These are phyloP conservation scores for Beauveria scarabaeidicola DNA, from an alignment of 2,329 filamentous ascomycete genomes.

Conservation along the genomic window DNA sequence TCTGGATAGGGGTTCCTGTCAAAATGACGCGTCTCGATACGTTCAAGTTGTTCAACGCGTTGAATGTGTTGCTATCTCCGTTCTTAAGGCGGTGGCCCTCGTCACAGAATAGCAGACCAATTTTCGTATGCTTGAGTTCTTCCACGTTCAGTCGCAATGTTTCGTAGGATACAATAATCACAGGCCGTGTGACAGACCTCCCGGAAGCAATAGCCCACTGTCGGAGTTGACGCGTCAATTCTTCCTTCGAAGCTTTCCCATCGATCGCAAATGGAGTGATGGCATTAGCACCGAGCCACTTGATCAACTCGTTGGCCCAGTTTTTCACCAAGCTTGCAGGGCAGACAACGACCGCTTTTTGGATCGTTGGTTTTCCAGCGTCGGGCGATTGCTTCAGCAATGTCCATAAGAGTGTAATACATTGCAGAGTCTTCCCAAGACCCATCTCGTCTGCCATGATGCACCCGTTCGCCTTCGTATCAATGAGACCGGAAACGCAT, in stretches of 20 bases:
- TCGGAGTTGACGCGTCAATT: slow-evolving; percentile 78
- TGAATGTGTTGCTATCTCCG: slow-evolving; percentile 91
- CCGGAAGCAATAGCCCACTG: slow-evolving; percentile 93
- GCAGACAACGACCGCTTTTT: slow-evolving; percentile 94
- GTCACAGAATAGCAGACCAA: slow-evolving; percentile 88
- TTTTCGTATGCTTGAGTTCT: slow-evolving; percentile 80
- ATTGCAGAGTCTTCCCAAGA: slow-evolving; percentile 92
- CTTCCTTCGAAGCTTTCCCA: slow-evolving; percentile 91
- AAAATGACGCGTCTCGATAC: slow-evolving; percentile 88
- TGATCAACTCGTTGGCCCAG: slow-evolving; percentile 93
- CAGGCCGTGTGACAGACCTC: slow-evolving; percentile 80
- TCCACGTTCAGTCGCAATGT: slow-evolving; percentile 86
- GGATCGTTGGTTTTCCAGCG: slow-evolving; percentile 86
- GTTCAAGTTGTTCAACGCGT: slow-evolving; percentile 79
- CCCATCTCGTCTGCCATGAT: slow-evolving; percentile 99
- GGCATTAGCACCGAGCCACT: slow-evolving; percentile 91
- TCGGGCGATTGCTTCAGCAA: slow-evolving; percentile 91
- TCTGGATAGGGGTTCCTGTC: slow-evolving; percentile 95
- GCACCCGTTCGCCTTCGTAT: slow-evolving; percentile 87
- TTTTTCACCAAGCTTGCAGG: slow-evolving; percentile 94
- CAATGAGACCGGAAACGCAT: slow-evolving; percentile 91
- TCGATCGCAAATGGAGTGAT: slow-evolving; percentile 93
- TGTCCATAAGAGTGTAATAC: slow-evolving; percentile 95
- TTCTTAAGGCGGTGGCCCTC: slow-evolving; percentile 97
- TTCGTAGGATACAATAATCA: slow-evolving; percentile 97